phyloP scores from a whole-genome alignment of 1,284 basidiomycete species.

The Takashimella koratensis region DNA sequence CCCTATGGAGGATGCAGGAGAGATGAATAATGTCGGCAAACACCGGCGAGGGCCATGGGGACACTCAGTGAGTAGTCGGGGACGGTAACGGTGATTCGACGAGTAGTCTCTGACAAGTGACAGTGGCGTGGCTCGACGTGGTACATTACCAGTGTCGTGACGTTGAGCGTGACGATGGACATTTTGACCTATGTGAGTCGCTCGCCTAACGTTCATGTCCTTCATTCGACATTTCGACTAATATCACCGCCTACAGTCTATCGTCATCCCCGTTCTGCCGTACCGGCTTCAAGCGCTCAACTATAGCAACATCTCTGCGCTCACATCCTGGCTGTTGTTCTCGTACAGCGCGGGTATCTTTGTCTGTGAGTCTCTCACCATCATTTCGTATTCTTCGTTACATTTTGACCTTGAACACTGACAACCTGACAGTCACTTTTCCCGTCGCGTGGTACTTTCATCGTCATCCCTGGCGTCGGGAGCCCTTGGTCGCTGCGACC shows the following conservation, averaged over 20 bases:
- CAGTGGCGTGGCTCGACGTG: slow-evolving; percentile 33
- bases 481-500: slow-evolving; percentile 57
- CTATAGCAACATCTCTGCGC: slow-evolving; percentile 32
- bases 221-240: neutral
- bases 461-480: slow-evolving; percentile 53
- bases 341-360: slow-evolving; percentile 41
- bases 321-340: slow-evolving; percentile 40
- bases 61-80: too few relatives aligned
- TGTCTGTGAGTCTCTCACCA: slow-evolving; percentile 14
- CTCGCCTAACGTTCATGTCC: neutral
- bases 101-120: too few relatives aligned
- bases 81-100: too few relatives aligned
- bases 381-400: too few relatives aligned
- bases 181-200: slow-evolving; percentile 37
- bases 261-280: slow-evolving; percentile 61
- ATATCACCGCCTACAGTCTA: slow-evolving; percentile 17
- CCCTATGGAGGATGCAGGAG: too few relatives aligned
- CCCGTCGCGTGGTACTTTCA: slow-evolving; percentile 68
- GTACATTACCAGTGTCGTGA: slow-evolving; percentile 38
- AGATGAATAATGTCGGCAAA: too few relatives aligned
- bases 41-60: too few relatives aligned
- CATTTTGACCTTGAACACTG: too few relatives aligned
- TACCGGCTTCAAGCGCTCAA: slow-evolving; percentile 51
- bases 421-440: slow-evolving; percentile 64
- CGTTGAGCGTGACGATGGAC: slow-evolving; percentile 32